These are phyloP conservation scores for Agrocybe chaxingu DNA, from an alignment of 768 basidiomycete species.

Conservation along the genomic window DNA sequence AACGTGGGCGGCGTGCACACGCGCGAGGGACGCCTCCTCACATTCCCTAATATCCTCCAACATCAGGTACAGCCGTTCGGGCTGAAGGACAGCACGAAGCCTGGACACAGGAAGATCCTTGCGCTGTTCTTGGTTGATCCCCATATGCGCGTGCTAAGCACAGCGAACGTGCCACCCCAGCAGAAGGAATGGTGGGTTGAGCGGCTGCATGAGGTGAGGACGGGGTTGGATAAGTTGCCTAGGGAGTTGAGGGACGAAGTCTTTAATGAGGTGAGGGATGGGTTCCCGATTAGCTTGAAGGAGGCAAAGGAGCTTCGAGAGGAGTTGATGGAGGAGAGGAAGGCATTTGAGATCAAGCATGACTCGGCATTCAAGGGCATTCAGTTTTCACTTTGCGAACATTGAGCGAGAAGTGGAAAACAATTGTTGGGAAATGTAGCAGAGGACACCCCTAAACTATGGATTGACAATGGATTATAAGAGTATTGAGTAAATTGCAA, in stretches of 20 bases:
- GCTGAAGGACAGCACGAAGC: constrained; percentile 32
- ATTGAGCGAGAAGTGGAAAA: constrained; percentile 7
- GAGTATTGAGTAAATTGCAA: no score
- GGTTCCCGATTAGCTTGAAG: constrained; percentile 22
- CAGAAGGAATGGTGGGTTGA: constrained; percentile 26
- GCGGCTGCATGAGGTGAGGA: constrained; percentile 9
- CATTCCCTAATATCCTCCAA: constrained; percentile 41
- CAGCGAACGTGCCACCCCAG: constrained; percentile 28
- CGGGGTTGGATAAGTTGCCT: constrained; percentile 6
- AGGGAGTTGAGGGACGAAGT: constrained; percentile 12
- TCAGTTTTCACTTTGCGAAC: constrained; percentile 23
- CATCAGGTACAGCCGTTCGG: constrained; percentile 37
- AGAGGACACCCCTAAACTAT: no score
- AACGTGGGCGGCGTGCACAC: constrained; percentile 31
- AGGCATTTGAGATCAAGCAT: constrained; percentile 14
- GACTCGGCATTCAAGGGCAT: constrained; percentile 6
- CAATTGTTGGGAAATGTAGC: no score
- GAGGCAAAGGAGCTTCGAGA: constrained; percentile 25
- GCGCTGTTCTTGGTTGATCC: constrained; percentile 41
- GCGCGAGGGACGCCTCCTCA: constrained; percentile 30
- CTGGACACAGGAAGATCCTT: constrained; percentile 41
- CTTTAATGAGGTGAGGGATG: constrained; percentile 8
- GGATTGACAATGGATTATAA: no score
- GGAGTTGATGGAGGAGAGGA: constrained; percentile 30
- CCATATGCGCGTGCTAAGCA: constrained; percentile 23